These are phyloP conservation scores for Talaromyces trachyspermus DNA, from an alignment of 495 filamentous ascomycete species.

Conservation along the genomic window DNA sequence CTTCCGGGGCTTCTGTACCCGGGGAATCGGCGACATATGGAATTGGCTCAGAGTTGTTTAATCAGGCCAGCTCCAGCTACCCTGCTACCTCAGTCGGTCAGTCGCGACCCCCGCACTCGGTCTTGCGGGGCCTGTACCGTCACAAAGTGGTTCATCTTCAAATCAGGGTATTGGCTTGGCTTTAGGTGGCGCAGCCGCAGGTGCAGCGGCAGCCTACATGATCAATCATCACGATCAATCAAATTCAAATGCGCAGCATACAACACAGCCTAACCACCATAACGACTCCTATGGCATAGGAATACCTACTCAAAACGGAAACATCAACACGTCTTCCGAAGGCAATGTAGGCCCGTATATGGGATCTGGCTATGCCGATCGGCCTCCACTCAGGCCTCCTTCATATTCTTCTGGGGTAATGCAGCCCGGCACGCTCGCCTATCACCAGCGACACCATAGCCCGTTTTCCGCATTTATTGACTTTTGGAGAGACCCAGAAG, in stretches of 20 bases:
- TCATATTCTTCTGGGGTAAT: conserved; percentile 4
- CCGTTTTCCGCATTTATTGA: conserved; percentile 51
- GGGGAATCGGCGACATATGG: conserved; percentile 23
- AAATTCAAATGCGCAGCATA: conserved; percentile 10
- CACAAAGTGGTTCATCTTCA: not conserved
- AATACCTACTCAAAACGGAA: not conserved
- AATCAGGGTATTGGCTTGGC: conserved; percentile 21
- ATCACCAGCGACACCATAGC: conserved; percentile 42
- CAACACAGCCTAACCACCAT: conserved; percentile 8
- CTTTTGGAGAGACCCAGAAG: conserved; percentile 62
- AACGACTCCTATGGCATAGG: conserved; percentile 3
- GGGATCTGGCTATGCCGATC: conserved; percentile 2
- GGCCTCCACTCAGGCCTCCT: conserved; percentile 15
- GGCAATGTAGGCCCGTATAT: not conserved
- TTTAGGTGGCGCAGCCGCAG: conserved; percentile 37
- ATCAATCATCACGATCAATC: conserved; percentile 33
- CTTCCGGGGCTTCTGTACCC: conserved; percentile 16
- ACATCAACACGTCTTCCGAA: not conserved
- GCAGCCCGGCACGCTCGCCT: conserved; percentile 28
- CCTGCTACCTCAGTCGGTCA: not conserved
- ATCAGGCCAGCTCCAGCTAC: conserved; percentile 4
- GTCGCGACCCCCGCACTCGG: conserved; percentile 1
- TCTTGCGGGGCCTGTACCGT: too few species aligned
- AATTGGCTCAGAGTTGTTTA: conserved; percentile 11
- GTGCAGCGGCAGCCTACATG: conserved; percentile 44